phyloP scores from a whole-genome alignment of 176 grass and related monocot genomes.

The Pontederia crassipes region DNA sequence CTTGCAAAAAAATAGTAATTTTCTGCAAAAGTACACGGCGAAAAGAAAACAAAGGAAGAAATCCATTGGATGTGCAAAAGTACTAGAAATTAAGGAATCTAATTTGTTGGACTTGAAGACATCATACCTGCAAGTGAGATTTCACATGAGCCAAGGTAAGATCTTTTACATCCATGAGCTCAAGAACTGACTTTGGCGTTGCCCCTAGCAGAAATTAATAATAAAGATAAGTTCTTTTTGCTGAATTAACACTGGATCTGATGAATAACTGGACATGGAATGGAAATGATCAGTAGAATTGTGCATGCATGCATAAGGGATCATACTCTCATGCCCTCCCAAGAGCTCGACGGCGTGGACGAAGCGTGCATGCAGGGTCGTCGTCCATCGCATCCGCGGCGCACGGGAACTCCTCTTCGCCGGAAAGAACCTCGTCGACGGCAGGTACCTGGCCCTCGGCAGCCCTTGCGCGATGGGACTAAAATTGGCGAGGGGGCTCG shows the following conservation, averaged over 20 bases:
- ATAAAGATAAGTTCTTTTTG: slow-evolving; percentile 3
- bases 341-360: slow-evolving; percentile 89
- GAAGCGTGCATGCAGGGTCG: slow-evolving; percentile 81
- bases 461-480: slow-evolving; percentile 9
- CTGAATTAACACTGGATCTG: neutral
- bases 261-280: neutral
- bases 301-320: neutral
- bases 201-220: slow-evolving; percentile 35
- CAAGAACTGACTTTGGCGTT: slow-evolving; percentile 95
- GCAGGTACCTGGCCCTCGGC: slow-evolving; percentile 31
- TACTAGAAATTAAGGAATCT: neutral
- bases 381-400: slow-evolving; percentile 94
- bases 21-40: neutral
- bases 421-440: slow-evolving; percentile 41
- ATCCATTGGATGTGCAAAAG: slow-evolving; percentile 7
- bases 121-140: slow-evolving; percentile 75
- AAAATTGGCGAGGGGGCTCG: neutral
- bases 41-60: neutral
- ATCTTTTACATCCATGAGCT: slow-evolving; percentile 98
- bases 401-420: slow-evolving; percentile 41
- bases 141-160: slow-evolving; percentile 97
- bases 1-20: no score
- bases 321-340: slow-evolving; percentile 91
- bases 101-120: neutral
- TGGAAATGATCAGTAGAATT: neutral